Evolutionary conservation across 495 filamentous ascomycete species (phyloP), one percentile per base, ranked within the genome.

Genomic region (Poronia punctata): DNA sequence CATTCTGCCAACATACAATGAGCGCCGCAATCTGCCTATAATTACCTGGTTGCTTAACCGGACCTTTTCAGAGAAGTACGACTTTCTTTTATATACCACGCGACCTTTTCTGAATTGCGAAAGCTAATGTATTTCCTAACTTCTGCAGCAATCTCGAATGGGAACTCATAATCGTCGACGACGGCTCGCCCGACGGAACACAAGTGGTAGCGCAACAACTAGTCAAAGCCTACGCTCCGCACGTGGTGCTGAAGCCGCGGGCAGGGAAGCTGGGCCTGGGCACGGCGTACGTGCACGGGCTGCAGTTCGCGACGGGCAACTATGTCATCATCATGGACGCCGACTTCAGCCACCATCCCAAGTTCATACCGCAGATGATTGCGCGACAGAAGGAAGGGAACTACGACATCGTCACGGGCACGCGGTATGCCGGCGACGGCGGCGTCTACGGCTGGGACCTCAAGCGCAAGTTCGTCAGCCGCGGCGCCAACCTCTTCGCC

Each of bases 261-360:
- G 73, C 83, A 15, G 93, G 92, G 45, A 97, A 98, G 70, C 84
- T 98, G 27, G 93, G 93, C 12, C 79, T 98, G 18, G 92, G 92
- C 40, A 97, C 92, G 2, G 92, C 93, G 7, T 98, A 98, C 68
- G 84, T 97, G 29, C 89, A 98, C 61, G 92, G 92, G 27, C 72
- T 97, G 37, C 72, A 89, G 56, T 95, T 80, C 58, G 82, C 71
- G 24, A 86, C 79, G 16, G 92, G 92, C 48, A 95, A 88, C 72
- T 97, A 78, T 62, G 83, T 98, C 43, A 86, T 98, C 71, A 98
- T 98, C 73, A 97, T 98, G 92, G 92, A 98, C 70, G 92, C 92
- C 64, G 92, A 98, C 65, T 98, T 98, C 78, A 85, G 79, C 57
- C 93, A 98, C 71, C 92, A 98, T 67, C 88, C 88, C 56, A 94